Evolutionary conservation across 78 protist genomes (phyloP).

Genomic region (Kipferlia bialata): DNA sequence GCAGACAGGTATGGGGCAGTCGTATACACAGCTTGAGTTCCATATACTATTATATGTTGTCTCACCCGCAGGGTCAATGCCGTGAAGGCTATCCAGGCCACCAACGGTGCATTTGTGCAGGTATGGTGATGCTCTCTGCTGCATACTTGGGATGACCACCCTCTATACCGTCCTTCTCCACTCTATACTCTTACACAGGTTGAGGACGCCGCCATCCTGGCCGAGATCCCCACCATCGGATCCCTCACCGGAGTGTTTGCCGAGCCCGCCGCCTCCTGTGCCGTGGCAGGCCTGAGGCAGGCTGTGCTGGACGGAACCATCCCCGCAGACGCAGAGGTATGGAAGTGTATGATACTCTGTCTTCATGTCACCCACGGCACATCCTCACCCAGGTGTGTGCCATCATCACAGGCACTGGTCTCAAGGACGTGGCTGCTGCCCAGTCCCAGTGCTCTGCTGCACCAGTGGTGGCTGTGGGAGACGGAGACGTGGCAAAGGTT

Average conservation of each 20-base stretch:
- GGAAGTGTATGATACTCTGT: no score
- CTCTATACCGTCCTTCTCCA: no score
- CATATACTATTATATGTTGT: constrained; percentile 4
- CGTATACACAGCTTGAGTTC: background rate
- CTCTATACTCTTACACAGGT: no score
- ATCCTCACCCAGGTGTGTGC: no score
- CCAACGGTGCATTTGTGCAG: constrained; percentile 12
- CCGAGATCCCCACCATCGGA: constrained; percentile 17
- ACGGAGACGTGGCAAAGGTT: no score
- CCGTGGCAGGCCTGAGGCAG: constrained; percentile 17
- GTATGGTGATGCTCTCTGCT: no score
- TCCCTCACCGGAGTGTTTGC: constrained; percentile 27
- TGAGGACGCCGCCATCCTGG: constrained; percentile 26
- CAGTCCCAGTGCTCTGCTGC: background rate
- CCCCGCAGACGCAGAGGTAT: background rate
- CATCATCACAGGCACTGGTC: constrained; percentile 18
- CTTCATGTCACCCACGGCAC: no score
- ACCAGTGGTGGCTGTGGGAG: no score
- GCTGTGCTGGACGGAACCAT: background rate
- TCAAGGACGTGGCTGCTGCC: constrained; percentile 24
- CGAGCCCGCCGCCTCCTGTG: constrained; percentile 36
- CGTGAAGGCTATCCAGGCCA: constrained; percentile 5
- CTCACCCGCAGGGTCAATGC: constrained; percentile 1
- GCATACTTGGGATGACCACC: no score
- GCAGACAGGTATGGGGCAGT: background rate